Conservation (phyloP, 1,284 basidiomycete genomes). For the Fereydounia khargensis region DNA sequence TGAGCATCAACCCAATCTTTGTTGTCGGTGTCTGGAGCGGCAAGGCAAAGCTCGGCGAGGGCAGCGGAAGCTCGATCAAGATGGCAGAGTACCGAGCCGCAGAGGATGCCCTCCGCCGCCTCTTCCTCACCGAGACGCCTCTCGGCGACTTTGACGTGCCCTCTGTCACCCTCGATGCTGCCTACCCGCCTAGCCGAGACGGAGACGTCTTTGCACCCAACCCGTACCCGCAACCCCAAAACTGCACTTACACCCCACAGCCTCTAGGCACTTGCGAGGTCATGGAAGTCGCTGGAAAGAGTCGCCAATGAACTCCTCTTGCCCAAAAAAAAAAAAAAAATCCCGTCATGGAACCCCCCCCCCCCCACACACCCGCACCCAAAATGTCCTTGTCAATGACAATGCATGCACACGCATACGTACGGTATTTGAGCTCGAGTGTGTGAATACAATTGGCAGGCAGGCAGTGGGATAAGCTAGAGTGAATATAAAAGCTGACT, state of each 20-base stretch:
- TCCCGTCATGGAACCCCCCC: neutral
- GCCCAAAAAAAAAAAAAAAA: neutral
- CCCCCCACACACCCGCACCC: too few relatives aligned
- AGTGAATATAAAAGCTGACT: too few relatives aligned
- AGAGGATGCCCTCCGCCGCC: constrained; percentile 75
- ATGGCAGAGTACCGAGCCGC: constrained; percentile 95
- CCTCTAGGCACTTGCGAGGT: constrained; percentile 23
- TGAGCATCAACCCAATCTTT: constrained; percentile 83
- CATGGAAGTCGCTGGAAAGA: constrained; percentile 23
- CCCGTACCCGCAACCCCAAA: too few relatives aligned
- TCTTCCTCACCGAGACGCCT: constrained; percentile 68
- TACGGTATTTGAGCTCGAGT: too few relatives aligned
- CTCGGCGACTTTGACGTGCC: constrained; percentile 62
- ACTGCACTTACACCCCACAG: constrained; percentile 8
- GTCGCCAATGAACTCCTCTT: neutral
- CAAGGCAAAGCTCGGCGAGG: constrained; percentile 83
- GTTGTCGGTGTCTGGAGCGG: constrained; percentile 89
- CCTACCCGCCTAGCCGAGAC: constrained; percentile 3
- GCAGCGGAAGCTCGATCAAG: constrained; percentile 83
- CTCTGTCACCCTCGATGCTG: constrained; percentile 35
- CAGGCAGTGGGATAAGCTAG: too few relatives aligned
- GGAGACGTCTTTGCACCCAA: too few relatives aligned
- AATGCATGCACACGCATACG: too few relatives aligned
- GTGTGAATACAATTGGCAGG: too few relatives aligned
- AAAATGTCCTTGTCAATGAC: too few relatives aligned